Conservation (phyloP, 352 stramenopile species). For the Phytophthora citricola region DNA sequence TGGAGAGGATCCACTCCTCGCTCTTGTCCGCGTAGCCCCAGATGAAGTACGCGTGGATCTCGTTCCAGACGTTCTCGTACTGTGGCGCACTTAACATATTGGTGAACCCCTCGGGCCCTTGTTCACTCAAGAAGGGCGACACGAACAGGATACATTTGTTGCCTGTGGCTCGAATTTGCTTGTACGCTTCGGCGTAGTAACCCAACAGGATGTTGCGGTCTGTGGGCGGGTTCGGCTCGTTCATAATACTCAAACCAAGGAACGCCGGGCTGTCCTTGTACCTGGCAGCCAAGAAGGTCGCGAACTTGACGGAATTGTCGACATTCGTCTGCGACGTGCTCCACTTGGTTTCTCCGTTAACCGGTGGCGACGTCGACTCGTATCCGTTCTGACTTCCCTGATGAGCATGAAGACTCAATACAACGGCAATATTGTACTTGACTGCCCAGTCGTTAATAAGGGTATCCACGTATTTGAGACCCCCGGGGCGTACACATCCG, state of each 20-base stretch:
- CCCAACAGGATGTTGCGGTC: constrained; percentile 22
- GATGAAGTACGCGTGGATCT: constrained; percentile 64
- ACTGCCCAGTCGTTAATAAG: constrained; percentile 58
- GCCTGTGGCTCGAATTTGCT: constrained; percentile 32
- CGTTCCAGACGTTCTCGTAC: constrained; percentile 66
- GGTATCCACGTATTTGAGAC: constrained; percentile 52
- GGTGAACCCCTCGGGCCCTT: constrained; percentile 22
- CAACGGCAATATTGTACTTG: constrained; percentile 58
- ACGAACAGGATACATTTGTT: constrained; percentile 53
- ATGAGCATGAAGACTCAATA: constrained; percentile 62
- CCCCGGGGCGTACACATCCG: constrained; percentile 27
- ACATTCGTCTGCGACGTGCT: constrained; percentile 26
- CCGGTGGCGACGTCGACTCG: constrained; percentile 30
- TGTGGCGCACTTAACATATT: constrained; percentile 31
- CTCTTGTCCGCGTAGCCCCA: constrained; percentile 39
- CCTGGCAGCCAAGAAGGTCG: constrained; percentile 42
- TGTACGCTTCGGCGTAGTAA: constrained; percentile 53
- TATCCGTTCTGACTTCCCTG: constrained; percentile 60
- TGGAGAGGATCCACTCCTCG: constrained; percentile 25
- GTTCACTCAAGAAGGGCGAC: constrained; percentile 44
- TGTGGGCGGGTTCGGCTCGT: constrained; percentile 43
- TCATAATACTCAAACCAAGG: constrained; percentile 60
- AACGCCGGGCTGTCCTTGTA: constrained; percentile 57
- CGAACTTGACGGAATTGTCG: constrained; percentile 46
- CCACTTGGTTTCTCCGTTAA: constrained; percentile 28